Conservation (phyloP, 2,329 filamentous ascomycete species). For the Ilyonectria robusta region DNA sequence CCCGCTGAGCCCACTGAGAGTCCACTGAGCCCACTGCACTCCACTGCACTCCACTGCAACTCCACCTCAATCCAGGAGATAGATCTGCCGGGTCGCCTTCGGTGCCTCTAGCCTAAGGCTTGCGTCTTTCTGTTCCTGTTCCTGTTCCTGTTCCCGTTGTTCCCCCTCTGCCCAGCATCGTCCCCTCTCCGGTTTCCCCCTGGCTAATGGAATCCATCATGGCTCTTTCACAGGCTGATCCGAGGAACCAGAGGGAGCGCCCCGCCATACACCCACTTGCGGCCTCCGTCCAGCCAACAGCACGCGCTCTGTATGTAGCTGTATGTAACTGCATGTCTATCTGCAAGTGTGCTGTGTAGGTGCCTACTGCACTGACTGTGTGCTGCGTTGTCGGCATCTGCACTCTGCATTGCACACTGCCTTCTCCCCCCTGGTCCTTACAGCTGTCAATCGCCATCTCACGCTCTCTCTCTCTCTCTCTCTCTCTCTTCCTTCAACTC, state of each 20-base stretch:
- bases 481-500: background rate
- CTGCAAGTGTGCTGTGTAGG: background rate
- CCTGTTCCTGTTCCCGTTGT: background rate
- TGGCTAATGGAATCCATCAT: slow-evolving; percentile 8
- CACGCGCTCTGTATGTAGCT: background rate
- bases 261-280: background rate
- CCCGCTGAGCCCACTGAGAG: background rate
- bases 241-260: background rate
- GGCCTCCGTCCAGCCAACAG: background rate
- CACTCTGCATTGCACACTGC: background rate
- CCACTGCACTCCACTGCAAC: background rate
- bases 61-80: slow-evolving; percentile 6
- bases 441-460: background rate
- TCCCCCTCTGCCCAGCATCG: background rate
- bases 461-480: background rate
- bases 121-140: background rate
- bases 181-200: background rate
- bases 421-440: background rate
- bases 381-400: slow-evolving; percentile 2
- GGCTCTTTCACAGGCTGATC: slow-evolving; percentile 2
- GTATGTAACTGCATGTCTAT: background rate
- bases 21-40: background rate
- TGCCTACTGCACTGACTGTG: background rate
- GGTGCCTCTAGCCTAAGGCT: background rate
- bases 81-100: slow-evolving; percentile 11